phyloP scores from a whole-genome alignment of 139 green algal species.

The Micromonas commoda region DNA sequence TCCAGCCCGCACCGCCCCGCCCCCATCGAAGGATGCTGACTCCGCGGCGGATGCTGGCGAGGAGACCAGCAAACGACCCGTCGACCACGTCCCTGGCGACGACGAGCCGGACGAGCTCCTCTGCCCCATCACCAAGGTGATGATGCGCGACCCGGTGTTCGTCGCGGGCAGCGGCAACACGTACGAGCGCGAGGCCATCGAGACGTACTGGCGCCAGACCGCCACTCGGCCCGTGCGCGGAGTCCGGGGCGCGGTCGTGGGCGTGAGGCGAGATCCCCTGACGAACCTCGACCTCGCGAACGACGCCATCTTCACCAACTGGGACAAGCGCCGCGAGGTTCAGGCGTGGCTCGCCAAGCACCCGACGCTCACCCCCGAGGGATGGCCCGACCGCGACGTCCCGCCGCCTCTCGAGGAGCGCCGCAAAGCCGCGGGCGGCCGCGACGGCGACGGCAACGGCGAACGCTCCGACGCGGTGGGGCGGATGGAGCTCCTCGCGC shows the following conservation, averaged over 20 bases:
- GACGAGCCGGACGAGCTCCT: slow-evolving; percentile 14
- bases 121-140: slow-evolving; percentile 17
- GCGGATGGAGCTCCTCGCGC: no score
- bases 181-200: slow-evolving; percentile 29
- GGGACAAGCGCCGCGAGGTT: slow-evolving; percentile 27
- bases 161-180: slow-evolving; percentile 12
- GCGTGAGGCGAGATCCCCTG: slow-evolving; percentile 22
- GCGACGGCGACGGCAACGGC: no score
- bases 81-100: no score
- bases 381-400: not conserved
- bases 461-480: no score
- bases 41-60: not conserved
- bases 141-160: slow-evolving; percentile 27
- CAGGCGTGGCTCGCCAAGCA: slow-evolving; percentile 10
- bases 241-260: no score
- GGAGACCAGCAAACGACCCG: no score
- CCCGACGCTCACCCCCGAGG: not conserved
- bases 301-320: slow-evolving; percentile 14
- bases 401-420: not conserved
- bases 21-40: not conserved
- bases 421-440: not conserved
- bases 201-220: slow-evolving; percentile 6
- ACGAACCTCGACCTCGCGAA: not conserved
- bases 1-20: no score
- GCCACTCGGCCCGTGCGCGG: not conserved